Base-by-base conservation (phyloP, 352 stramenopile species). In the Phytopythium ostracodes region DNA sequence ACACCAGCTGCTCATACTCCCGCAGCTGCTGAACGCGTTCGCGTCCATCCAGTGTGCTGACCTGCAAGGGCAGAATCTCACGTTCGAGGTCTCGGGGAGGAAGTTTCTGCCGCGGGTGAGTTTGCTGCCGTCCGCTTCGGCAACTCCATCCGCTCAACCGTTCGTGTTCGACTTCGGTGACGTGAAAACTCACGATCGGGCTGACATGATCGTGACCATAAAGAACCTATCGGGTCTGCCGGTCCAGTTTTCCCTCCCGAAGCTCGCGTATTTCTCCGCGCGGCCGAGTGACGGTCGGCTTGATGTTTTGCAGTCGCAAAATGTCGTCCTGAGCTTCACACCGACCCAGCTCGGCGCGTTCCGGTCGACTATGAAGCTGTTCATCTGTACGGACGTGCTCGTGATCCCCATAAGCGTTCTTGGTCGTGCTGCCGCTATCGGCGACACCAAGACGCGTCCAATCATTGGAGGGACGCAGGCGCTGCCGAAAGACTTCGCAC, bases 301-400 rank as follows among this genome's bases (percentile, higher is more conserved):
- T 8, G 76, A 96, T n/a, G 81, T 92, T 5, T 51, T 92, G 33
- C 87, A 97, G 68, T 95, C 82, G 0, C 86, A 97, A 62, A 96
- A 71, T n/a, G 66, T 97, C 31, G 70, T 97, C 2, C 75, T 97
- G 27, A 97, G 87, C 55, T 98, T 98, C 54, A 68, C 81, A 0
- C 94, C 94, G 7, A 82, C 74, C 2, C 91, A 98, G 35, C 71
- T 98, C 0, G 94, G 94, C 10, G 70, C 71, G 7, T 97, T 96
- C 46, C 62, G 72, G 54, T 79, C 33, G 15, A 56, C 59, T 22
- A 60, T 94, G 25, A 29, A 73, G 7, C 58, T 94, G 17, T 31
- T 64, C 0, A 66, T 94, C 25, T 88, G 92, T 51, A 63, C 66
- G 18, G 62, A 72, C 1, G 71, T 91, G 0, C 54, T 91, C 0